Evolutionary conservation across 176 grass and related monocot genomes (phyloP), one percentile per base, ranked within the genome.

Genomic region (Melocanna baccifera): DNA sequence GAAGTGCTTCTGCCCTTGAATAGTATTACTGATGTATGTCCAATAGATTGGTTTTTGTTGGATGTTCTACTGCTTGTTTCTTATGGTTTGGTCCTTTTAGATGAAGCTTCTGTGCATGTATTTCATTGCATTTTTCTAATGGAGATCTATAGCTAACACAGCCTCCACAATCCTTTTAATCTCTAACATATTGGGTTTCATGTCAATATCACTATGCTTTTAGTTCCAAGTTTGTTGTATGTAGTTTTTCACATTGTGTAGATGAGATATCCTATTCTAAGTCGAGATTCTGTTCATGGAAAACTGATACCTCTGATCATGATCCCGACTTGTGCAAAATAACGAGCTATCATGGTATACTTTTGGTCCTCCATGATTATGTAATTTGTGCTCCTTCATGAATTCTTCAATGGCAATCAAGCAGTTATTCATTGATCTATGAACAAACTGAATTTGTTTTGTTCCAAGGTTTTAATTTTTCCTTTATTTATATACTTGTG

Each of bases 341-440:
- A 36, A 50, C 56, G 63, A 30, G 19, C n/a, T 71, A 41, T 65
- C 13, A 28, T 66, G 28, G 22, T 66, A 75, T 59, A 18, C 20
- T 71, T 57, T n/a, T n/a, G 19, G 20, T 57, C 8, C 53, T 57
- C 53, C 53, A 57, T n/a, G 53, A 57, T 22, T 57, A 57, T 57
- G 53, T 57, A n/a, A n/a, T 62, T 68, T 78, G 47, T 68, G 62
- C 34, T 79, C 50, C 73, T 73, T 82, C 18, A 34, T 71, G 61
- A 79, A 75, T 77, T 85, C 82, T 53, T 87, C 59, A 48, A 22
- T 81, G 13, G 78, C 63, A 51, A 52, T 89, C 19, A 82, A 75
- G 39, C 78, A 81, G 52, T 62, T 87, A 69, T 92, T 75, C 32
- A 76, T 76, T 51, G 39, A 79, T 62, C 57, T 55, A 43, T 76